Base-by-base conservation (phyloP, 2,329 filamentous ascomycete species). In the Pseudogymnoascus sp. region DNA sequence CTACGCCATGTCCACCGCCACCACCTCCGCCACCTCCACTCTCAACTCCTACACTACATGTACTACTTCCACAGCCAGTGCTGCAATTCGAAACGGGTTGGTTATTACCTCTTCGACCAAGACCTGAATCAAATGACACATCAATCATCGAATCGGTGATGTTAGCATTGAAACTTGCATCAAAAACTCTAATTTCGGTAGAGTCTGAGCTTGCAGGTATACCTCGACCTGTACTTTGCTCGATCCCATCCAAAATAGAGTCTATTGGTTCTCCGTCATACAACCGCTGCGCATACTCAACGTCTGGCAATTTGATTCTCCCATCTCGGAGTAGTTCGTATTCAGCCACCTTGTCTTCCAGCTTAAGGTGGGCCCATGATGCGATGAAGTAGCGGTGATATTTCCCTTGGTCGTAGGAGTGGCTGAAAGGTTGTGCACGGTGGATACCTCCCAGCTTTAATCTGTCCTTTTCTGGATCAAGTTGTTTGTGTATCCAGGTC, bases 381-480 rank as follows among this genome's bases (percentile, higher is more conserved):
- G 67, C 66, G 16, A 64, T 59, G 37, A 68, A 68, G 59, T 61
- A 68, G 32, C 63, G 57, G n/a, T 63, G 60, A 57, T 65, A 66
- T 3, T 47, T 59, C n/a, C 68, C 70, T 34, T 67, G 66, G 32
- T 75, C 74, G 60, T 71, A 77, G 61, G 70, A 67, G 62, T 77
- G 74, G 57, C 74, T 75, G 62, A 71, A 74, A 0, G 73, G 73
- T 30, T 78, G 75, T 1, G 75, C 75, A 25, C 75, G 72, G 61
- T 77, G 73, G 62, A 78, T 75, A 8, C 76, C 74, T 18, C 74
- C 75, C 1, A 76, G 68, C 58, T 73, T 75, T 43, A 75, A 64
- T n/a, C 74, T 67, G 43, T 70, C 69, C 16, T 63, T 41, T 18
- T 38, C 5, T 65, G 65, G 22, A 58, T 69, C 65, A 28, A 50